Conservation (phyloP, 345 rosid genomes). For the Ceriops zippeliana region DNA sequence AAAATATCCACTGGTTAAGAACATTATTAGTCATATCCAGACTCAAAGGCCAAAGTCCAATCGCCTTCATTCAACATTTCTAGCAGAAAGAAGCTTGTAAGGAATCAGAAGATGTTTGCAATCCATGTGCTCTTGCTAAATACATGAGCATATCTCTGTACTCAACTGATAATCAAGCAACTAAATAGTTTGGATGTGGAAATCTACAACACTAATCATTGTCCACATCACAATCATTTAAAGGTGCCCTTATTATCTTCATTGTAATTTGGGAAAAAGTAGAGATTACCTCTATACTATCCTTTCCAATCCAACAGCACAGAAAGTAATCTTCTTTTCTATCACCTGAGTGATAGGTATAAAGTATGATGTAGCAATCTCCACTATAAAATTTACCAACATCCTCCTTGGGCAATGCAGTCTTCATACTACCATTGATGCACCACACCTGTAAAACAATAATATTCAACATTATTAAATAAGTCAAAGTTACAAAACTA, state of each 20-base stretch:
- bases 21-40: too few species aligned
- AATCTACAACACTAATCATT: neutral
- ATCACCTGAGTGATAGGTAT: slow-evolving; percentile 86
- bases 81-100: too few species aligned
- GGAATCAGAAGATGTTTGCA: too few species aligned
- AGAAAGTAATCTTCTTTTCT: slow-evolving; percentile 93
- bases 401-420: slow-evolving; percentile 67
- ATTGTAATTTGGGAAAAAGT: neutral
- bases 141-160: too few species aligned
- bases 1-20: too few species aligned
- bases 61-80: too few species aligned
- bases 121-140: too few species aligned
- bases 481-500: slow-evolving; percentile 1
- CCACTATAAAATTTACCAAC: slow-evolving; percentile 90
- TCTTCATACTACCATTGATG: slow-evolving; percentile 77
- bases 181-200: neutral
- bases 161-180: too few species aligned
- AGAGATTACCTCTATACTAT: slow-evolving; percentile 74
- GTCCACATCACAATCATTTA: neutral
- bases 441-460: slow-evolving; percentile 66
- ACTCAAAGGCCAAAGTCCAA: too few species aligned
- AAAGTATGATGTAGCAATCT: slow-evolving; percentile 91
- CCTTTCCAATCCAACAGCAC: slow-evolving; percentile 92
- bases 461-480: slow-evolving; percentile 9
- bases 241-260: neutral